Base-by-base conservation (phyloP, 164 flowering plant genomes). In the Stephania japonica region DNA sequence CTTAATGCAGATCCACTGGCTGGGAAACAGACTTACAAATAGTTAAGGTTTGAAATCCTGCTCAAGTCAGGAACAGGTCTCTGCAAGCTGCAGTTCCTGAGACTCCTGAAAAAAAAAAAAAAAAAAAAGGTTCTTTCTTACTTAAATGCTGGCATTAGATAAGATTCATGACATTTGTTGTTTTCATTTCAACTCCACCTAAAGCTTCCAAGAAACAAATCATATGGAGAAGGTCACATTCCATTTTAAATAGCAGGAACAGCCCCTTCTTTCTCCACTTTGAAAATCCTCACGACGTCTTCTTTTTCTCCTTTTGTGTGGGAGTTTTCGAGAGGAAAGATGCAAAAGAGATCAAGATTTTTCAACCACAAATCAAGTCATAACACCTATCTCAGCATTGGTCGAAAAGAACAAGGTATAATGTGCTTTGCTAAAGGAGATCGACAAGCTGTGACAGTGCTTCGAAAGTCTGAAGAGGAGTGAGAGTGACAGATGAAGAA, bases 41-140 rank as follows among this genome's bases (percentile, higher is more conserved):
- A 82, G 53, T 14, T 72, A 68, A 79, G 80, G 62, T 24, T n/a
- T 63, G 75, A 70, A 27, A 75, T 71, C 12, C 21, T 64, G 79
- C 84, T 80, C 8, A 84, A 53, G 71, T 84, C 83, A 64, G 86
- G 86, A 74, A 84, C 44, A 38, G 75, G 6, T 65, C 86, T 84
- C 73, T 70, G 65, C 76, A 84, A 75, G 75, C 72, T 80, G 77
- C 86, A 81, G 70, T 84, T 84, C 61, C 86, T 76, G 10, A 84
- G 82, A 80, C 83, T 81, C 76, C 86, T 81, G 81, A 27, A 11
- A 69, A 41, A 21, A 42, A 70, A 56, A 64, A 27, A 19, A 6
- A 38, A 25, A 59, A 5, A 69, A 21, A 16, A 41, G 25, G 8
- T 44, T n/a, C n/a, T n/a, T n/a, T n/a, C n/a, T 44, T 1, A 44